Base-by-base conservation (phyloP, 2,329 filamentous ascomycete genomes). In the Ceratocystis eucalypticola region DNA sequence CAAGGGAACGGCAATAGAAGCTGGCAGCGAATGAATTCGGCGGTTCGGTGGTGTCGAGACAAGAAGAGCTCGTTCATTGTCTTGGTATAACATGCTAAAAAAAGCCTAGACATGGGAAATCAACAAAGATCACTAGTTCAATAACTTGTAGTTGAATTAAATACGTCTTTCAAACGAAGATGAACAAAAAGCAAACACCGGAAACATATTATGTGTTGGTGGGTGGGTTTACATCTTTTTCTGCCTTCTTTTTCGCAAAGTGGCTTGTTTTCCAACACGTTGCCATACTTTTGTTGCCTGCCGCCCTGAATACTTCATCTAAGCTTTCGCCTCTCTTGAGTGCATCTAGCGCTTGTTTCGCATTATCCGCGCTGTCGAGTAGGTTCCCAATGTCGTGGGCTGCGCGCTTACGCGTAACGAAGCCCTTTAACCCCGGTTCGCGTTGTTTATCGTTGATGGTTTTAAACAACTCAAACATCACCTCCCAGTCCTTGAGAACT, bases 301-400 rank as follows among this genome's bases (percentile, higher is more conserved):
- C 64, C 3, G 50, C 65, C 37, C 41, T 20, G 41, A 66, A 48
- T 10, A 75, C 68, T 5, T 69, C 69, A 33, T 74, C 73, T 22
- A 75, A 64, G 7, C 64, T 69, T 69, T 80, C 77, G 1, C 80
- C 80, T n/a, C 71, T 72, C 41, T 72, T 75, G 66, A 82, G 71
- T 28, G 78, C 79, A 22, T 76, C 75, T 17, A 84, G 73, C 0
- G 78, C 77, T 65, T 72, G 73, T 69, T 78, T 75, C 0, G 81
- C 80, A 25, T 75, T 74, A 5, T 78, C 76, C 2, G 80, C 76
- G 66, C 77, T 81, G 70, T 82, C 78, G 66, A 84, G 82, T 3
- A 78, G 76, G 71, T 73, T 53, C 71, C 69, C 65, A 12, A 78
- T 71, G 28, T 75, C 71, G 28, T 71, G 68, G 67, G 75, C 69